These are phyloP conservation scores for Pichia kudriavzevii DNA, from an alignment of 1,139 yeast genomes.

Conservation along the genomic window DNA sequence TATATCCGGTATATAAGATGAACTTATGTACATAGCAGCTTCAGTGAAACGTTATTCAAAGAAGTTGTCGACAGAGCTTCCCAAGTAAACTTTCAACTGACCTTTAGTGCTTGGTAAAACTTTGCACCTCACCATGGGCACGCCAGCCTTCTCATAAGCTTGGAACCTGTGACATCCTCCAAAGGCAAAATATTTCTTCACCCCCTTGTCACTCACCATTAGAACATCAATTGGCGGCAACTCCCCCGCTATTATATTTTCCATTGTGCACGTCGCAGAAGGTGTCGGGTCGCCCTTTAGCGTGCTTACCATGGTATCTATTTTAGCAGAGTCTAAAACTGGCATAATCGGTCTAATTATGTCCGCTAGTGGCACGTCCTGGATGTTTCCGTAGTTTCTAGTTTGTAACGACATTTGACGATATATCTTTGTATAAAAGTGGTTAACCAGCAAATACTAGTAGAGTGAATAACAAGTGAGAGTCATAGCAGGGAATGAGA, in stretches of 20 bases:
- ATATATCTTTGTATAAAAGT: background rate
- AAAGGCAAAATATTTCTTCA: conserved; percentile 64
- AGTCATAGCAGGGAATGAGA: too few relatives aligned
- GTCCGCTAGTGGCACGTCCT: conserved; percentile 53
- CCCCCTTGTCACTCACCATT: conserved; percentile 54
- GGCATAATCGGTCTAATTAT: conserved; percentile 81
- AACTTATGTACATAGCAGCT: too few relatives aligned
- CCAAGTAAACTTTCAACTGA: conserved; percentile 55
- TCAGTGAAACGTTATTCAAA: too few relatives aligned
- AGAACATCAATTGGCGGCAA: conserved; percentile 74
- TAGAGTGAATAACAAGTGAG: too few relatives aligned
- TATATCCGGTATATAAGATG: too few relatives aligned
- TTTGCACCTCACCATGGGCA: conserved; percentile 52
- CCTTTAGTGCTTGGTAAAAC: conserved; percentile 60
- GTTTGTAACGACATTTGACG: conserved; percentile 43
- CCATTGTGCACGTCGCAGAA: conserved; percentile 53
- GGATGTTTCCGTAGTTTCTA: conserved; percentile 36
- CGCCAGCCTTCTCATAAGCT: conserved; percentile 52
- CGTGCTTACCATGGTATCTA: conserved; percentile 73
- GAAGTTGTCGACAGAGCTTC: conserved; percentile 49
- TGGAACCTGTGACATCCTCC: conserved; percentile 84
- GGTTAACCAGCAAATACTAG: background rate
- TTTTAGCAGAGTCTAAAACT: conserved; percentile 62
- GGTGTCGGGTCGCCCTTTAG: conserved; percentile 56
- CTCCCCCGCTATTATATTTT: conserved; percentile 53